Evolutionary conservation across 1,284 basidiomycete species (phyloP), one percentile per base, ranked within the genome.

Genomic region (Leccinum olivaceoglutinosum): DNA sequence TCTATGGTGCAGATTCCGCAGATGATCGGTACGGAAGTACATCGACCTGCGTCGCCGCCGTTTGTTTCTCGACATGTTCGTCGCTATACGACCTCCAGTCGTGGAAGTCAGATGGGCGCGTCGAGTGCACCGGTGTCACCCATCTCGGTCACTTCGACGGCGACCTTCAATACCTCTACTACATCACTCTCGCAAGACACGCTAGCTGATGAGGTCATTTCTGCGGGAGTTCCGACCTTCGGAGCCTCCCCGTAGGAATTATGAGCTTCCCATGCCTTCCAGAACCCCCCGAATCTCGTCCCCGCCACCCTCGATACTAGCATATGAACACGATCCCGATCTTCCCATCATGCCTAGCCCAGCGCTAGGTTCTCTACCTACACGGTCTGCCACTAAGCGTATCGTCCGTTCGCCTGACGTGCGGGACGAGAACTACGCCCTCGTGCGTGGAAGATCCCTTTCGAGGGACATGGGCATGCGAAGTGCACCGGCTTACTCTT

Each of bases 81-180:
- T 62, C 73, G 74, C n/a, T 70, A 70, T 41, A 76, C 73, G 21
- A 71, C 66, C 14, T 75, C 74, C 16, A 74, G 69, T 41, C 74
- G 74, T 58, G 72, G 71, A 32, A 46, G 73, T 62, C 74, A 74
- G 59, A 71, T 65, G 61, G 60, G 65, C 34, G 18, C 71, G 10
- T 76, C 72, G 58, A 76, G 75, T 34, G 75, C 75, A 29, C 75
- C 75, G 0, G 71, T 74, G 29, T 74, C 75, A 25, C 73, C 75
- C 14, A 67, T 73, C 16, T 75, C 73, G 12, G 64, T 64, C 2
- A 58, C 71, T 41, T 75, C 72, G 14, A 68, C 70, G 1, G 63
- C 73, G 8, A 74, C 73, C 8, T 73, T 73, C 51, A 66, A 60
- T 29, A 57, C 65, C 2, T 66, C 74, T 21, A 66, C 68, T 8